phyloP scores from a whole-genome alignment of 2,329 filamentous ascomycete species.

The Aspergillus latus region DNA sequence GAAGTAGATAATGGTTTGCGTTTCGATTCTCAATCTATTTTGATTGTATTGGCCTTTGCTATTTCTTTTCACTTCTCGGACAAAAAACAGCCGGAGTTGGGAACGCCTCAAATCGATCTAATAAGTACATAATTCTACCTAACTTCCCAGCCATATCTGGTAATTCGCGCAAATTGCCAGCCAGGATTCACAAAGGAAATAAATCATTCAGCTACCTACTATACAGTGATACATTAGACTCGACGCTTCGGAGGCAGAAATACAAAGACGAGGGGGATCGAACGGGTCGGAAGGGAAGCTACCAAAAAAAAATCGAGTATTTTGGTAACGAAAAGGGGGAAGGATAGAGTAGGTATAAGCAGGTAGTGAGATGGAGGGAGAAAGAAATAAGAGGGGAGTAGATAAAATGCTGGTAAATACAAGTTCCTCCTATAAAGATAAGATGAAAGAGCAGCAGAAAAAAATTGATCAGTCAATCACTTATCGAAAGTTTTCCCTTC shows the following conservation, averaged over 20 bases:
- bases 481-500: constrained; percentile 12
- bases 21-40: not conserved
- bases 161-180: not conserved
- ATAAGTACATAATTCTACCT: not conserved
- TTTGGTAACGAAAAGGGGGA: constrained; percentile 20
- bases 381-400: constrained; percentile 14
- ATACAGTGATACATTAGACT: constrained; percentile 29
- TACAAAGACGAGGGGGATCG: constrained; percentile 9
- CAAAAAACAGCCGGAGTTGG: not conserved
- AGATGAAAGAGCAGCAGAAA: constrained; percentile 3
- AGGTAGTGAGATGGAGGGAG: constrained; percentile 4
- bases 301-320: constrained; percentile 17
- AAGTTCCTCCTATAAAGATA: constrained; percentile 3
- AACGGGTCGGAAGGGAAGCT: constrained; percentile 5
- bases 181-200: not conserved
- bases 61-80: not conserved
- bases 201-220: constrained; percentile 24
- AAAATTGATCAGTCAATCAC: constrained; percentile 17
- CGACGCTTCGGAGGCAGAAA: constrained; percentile 14
- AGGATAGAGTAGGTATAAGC: not conserved
- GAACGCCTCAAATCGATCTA: not conserved
- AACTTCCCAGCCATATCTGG: not conserved
- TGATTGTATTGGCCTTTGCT: not conserved
- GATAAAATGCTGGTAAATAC: constrained; percentile 15
- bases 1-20: constrained; percentile 2